A percentile compares a stretch with the other conserved stretches of the same genome.
Conservation (phyloP, 2,329 filamentous ascomycete genomes). For the Fusarium sp. region DNA sequence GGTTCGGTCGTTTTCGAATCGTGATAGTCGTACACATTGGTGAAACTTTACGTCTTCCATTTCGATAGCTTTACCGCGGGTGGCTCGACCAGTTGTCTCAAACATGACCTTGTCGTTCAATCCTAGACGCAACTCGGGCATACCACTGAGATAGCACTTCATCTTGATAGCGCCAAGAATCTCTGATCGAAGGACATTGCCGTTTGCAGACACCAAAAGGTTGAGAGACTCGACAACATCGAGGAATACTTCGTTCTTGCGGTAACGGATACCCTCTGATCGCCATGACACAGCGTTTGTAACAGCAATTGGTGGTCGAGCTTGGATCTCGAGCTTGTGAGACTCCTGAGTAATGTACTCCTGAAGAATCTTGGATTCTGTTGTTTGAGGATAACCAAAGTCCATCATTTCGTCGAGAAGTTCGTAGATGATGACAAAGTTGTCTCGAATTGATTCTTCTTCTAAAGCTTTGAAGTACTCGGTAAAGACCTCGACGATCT, state of each 20-base stretch:
- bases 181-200: conserved; percentile 94
- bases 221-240: conserved; percentile 98
- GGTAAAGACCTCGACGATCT: conserved; percentile 98
- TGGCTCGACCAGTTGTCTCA: conserved; percentile 94
- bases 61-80: conserved; percentile 95
- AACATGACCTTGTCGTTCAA: conserved; percentile 99
- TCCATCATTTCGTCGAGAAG: conserved; percentile 99
- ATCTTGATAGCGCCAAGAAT: conserved; percentile 98
- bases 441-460: conserved; percentile 98
- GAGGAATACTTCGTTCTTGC: conserved; percentile 99
- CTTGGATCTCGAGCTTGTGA: conserved; percentile 97
- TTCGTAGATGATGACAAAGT: conserved; percentile 99
- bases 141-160: conserved; percentile 99
- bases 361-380: conserved; percentile 97
- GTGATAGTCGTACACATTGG: conserved; percentile 93
- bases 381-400: conserved; percentile 98
- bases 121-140: conserved; percentile 94
- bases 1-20: conserved; percentile 98
- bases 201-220: conserved; percentile 91
- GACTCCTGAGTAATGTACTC: conserved; percentile 99
- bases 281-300: conserved; percentile 99
- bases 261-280: conserved; percentile 96
- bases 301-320: conserved; percentile 94
- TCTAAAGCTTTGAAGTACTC: conserved; percentile 99
- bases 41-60: conserved; percentile 99